Evolutionary conservation across 768 basidiomycete species (phyloP), one percentile per base, ranked within the genome.

Genomic region (Phanerochaete sordida): DNA sequence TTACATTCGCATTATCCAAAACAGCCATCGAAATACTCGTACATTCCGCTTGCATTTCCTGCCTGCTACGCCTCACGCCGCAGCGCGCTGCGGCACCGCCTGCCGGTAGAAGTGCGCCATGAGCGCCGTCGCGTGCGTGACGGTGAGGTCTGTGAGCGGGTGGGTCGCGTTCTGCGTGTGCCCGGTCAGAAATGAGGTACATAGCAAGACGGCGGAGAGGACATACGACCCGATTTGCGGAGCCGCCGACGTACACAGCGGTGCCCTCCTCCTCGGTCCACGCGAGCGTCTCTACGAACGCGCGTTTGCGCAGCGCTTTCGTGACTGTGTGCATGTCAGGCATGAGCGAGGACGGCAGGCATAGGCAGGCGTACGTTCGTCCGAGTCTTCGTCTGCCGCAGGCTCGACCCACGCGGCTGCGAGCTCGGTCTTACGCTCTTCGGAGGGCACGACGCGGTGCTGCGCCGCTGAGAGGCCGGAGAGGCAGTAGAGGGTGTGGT

Each of bases 401-500:
- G 43, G 58, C 6, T 58, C 49, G 45, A 63, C 44, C 69, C 69
- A 70, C 11, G 61, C 54, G 23, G 44, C 55, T 1, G 59, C 47
- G 33, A 68, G 57, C 46, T 62, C 59, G 15, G 48, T 49, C 54
- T 47, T 65, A 33, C 70, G 63, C 2, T 62, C 49, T 11, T 52
- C 46, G 30, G 63, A 61, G 26, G 70, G 67, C 7, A 64, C 44
- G 30, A 95, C 80, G 44, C 78, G 82, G 64, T 98, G 94, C 68
- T 98, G 97, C 0, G 96, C 91, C 0, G 85, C 78, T 0, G 96
- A 93, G 19, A 97, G 80, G 13, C 97, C 97, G 4, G 94, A 83
- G 2, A 98, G 82, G 68, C 93, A 95, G 73, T 96, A 98, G 35
- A 92, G 75, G 0, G 96, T 97, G 68, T 99, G 97, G 70, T 99